These are phyloP conservation scores for Cupressus sempervirens DNA, from an alignment of 75 land plant species.

Conservation along the genomic window DNA sequence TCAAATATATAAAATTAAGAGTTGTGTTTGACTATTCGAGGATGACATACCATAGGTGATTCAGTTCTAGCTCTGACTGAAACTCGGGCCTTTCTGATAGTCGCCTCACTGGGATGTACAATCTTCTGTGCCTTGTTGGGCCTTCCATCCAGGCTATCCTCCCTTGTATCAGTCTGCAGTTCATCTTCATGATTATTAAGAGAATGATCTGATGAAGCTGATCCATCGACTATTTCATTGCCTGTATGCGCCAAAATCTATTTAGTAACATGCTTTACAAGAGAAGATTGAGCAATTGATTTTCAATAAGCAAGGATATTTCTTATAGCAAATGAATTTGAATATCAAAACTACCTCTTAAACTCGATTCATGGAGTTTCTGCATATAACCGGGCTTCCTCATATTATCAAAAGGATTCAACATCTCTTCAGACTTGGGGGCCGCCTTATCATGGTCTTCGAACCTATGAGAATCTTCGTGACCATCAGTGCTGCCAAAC, in stretches of 20 bases:
- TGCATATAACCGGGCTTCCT: not conserved
- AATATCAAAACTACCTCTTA: not conserved
- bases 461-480: slow-evolving; percentile 3
- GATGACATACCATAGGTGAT: slow-evolving; percentile 67
- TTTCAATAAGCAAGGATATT: not conserved
- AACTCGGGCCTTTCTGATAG: slow-evolving; percentile 73
- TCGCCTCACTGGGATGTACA: slow-evolving; percentile 28
- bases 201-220: not conserved
- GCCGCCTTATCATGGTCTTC: slow-evolving; percentile 7
- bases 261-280: not conserved
- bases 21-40: not conserved
- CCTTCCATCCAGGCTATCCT: not conserved
- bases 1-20: not conserved
- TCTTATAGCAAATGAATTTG: not conserved
- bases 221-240: slow-evolving; percentile 2
- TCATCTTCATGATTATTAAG: slow-evolving; percentile 7
- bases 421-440: not conserved
- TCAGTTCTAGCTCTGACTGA: slow-evolving; percentile 86
- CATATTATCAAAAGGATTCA: not conserved
- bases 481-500: not conserved
- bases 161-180: not conserved
- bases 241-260: slow-evolving; percentile 1
- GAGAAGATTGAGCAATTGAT: not conserved
- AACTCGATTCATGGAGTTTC: not conserved
- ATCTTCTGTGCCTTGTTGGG: slow-evolving; percentile 13